Base-by-base conservation (phyloP, 169 alveolate species). In the Eimeria zaria region DNA sequence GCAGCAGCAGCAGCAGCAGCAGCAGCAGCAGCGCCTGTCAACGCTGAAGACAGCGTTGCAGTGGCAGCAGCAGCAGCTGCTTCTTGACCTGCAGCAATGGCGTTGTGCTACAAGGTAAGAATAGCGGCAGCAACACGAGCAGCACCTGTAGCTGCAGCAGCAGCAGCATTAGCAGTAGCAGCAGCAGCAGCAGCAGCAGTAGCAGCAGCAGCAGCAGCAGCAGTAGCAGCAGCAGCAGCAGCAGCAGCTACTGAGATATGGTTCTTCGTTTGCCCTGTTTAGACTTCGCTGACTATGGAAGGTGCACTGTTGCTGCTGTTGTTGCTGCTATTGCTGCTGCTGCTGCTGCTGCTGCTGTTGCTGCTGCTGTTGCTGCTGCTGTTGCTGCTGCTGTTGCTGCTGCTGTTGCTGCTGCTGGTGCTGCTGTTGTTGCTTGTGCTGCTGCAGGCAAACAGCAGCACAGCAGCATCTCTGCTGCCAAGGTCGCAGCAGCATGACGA, bases 51-150 rank as follows among this genome's bases (percentile, higher is more conserved):
- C 60, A 80, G 89, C 89, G 67, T 64, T 80, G 39, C 89, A 80
- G 67, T 80, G 89, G 89, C 60, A 48, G 89, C 89, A 80, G 69
- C 89, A 80, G 67, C 46, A 16, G 89, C 89, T 80, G 69, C 89
- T 80, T 11, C 24, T 9, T 16, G 89, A 80, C 11, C 89, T 80
- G 46, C 89, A 80, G 67, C 89, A 80, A 8, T 80, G 89, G 89
- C 60, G 89, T 30, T 14, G 44, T 48, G 48, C 69, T 41, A 80
- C 89, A 20, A 80, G 89, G 89, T 80, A 46, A 44, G 64, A 7
- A 14, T 41, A 48, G 67, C 58, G 33, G 84, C 84, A 74, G 84
- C 53, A 36, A 51, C 84, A 74, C 33, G 7, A n/a, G 55, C 55
- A 73, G 33, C 84, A n/a, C 67, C 67, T 20, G 67, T 22, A 0